phyloP scores from a whole-genome alignment of 768 basidiomycete genomes.

The Leucosporidium yakuticum region DNA sequence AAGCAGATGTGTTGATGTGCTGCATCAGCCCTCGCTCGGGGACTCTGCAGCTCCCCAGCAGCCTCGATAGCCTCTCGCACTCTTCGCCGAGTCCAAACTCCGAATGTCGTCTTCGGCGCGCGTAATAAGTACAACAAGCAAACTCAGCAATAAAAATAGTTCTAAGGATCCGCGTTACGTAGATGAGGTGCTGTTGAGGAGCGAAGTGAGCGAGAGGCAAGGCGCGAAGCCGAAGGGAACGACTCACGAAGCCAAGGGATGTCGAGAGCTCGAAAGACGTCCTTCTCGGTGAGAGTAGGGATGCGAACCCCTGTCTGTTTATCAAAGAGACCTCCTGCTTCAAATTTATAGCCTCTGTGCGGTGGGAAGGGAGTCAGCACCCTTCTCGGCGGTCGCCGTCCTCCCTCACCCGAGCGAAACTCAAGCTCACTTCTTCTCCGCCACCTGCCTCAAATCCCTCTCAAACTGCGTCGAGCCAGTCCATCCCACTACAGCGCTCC shows the following conservation, averaged over 20 bases:
- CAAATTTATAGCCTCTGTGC: slow-evolving; percentile 3
- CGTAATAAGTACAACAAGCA: too few species aligned
- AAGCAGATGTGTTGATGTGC: too few species aligned
- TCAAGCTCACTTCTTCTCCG: background rate
- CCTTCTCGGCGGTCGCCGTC: background rate
- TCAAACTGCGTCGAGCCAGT: slow-evolving; percentile 23
- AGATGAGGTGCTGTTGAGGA: slow-evolving; percentile 1
- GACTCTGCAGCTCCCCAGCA: too few species aligned
- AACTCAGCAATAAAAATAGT: too few species aligned
- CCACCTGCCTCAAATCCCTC: slow-evolving; percentile 10
- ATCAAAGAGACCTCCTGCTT: slow-evolving; percentile 6
- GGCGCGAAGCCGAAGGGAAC: too few species aligned
- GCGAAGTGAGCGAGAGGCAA: too few species aligned
- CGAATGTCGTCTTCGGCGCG: too few species aligned
- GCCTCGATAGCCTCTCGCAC: too few species aligned
- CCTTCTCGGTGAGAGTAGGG: background rate
- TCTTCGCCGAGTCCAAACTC: too few species aligned
- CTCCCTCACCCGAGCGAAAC: too few species aligned
- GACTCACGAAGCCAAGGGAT: slow-evolving; percentile 10
- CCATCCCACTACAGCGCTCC: slow-evolving; percentile 18
- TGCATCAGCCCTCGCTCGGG: too few species aligned
- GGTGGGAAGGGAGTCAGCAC: too few species aligned
- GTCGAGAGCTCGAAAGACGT: slow-evolving; percentile 11
- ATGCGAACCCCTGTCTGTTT: background rate
- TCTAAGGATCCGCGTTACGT: slow-evolving; percentile 16